These are phyloP conservation scores for Calonectria hongkongensis DNA, from an alignment of 2,329 filamentous ascomycete species.

Conservation along the genomic window DNA sequence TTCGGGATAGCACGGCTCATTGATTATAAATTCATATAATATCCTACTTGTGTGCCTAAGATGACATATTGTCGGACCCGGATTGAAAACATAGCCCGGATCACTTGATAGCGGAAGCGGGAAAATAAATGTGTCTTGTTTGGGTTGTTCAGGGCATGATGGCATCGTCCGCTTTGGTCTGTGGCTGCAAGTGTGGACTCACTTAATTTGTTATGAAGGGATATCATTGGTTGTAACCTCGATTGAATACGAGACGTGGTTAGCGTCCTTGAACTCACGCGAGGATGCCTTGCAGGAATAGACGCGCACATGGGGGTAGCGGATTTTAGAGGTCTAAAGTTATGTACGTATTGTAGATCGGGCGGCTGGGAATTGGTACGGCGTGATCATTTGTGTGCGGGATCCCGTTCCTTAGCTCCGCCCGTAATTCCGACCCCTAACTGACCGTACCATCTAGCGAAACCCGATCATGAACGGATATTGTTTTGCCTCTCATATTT, in stretches of 20 bases:
- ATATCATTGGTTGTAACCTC: neutral
- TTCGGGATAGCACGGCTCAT: too few species aligned
- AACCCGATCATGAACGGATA: neutral
- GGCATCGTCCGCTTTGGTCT: too few species aligned
- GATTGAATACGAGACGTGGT: neutral
- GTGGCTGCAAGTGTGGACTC: too few species aligned
- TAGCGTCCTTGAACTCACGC: neutral
- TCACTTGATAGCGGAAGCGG: too few species aligned
- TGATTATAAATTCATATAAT: too few species aligned
- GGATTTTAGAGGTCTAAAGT: neutral
- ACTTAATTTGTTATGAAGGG: neutral
- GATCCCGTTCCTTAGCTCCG: neutral
- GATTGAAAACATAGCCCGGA: too few species aligned
- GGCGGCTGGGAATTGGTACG: neutral
- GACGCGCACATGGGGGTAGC: neutral
- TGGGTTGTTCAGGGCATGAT: too few species aligned
- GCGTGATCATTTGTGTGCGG: neutral
- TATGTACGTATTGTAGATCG: too few species aligned
- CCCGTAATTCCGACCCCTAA: conserved; percentile 5
- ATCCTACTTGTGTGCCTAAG: too few species aligned
- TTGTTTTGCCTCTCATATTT: neutral
- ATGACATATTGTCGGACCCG: too few species aligned
- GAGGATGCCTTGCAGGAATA: neutral
- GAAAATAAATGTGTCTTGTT: too few species aligned
- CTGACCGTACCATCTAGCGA: neutral